These are phyloP conservation scores for Moricandia moricandioides DNA, from an alignment of 345 rosid species.

Conservation along the genomic window DNA sequence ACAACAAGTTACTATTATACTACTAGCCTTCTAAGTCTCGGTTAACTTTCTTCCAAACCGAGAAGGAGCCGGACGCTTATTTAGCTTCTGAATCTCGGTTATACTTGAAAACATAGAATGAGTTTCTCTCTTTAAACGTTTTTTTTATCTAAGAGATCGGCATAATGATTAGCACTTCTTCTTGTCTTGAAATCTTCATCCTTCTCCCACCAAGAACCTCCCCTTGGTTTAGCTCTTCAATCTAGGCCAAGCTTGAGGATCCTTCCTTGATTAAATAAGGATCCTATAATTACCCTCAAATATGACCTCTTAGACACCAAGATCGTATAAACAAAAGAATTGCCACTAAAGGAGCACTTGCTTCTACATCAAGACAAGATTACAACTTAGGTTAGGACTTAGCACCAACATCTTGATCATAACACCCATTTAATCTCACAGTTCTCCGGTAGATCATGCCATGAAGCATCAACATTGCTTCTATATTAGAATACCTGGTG, in stretches of 20 bases:
- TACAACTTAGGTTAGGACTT: background rate
- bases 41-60: conserved; percentile 90
- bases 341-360: background rate
- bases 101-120: too few species aligned
- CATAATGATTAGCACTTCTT: too few species aligned
- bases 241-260: background rate
- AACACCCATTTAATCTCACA: background rate
- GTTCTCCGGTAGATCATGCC: background rate
- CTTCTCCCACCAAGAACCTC: background rate
- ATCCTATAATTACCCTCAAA: background rate
- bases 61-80: conserved; percentile 95
- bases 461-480: too few species aligned
- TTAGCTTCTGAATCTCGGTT: conserved; percentile 78
- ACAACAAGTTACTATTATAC: background rate
- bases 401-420: background rate
- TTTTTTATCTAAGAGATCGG: too few species aligned
- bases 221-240: too few species aligned
- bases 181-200: too few species aligned
- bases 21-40: conserved; percentile 73
- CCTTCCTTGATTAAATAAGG: background rate
- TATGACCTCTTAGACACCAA: background rate
- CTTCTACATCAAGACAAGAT: background rate
- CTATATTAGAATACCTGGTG: too few species aligned
- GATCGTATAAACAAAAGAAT: background rate
- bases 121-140: too few species aligned